Evolutionary conservation across 257 asterid species (phyloP).

Genomic region (Verbascum thapsus): DNA sequence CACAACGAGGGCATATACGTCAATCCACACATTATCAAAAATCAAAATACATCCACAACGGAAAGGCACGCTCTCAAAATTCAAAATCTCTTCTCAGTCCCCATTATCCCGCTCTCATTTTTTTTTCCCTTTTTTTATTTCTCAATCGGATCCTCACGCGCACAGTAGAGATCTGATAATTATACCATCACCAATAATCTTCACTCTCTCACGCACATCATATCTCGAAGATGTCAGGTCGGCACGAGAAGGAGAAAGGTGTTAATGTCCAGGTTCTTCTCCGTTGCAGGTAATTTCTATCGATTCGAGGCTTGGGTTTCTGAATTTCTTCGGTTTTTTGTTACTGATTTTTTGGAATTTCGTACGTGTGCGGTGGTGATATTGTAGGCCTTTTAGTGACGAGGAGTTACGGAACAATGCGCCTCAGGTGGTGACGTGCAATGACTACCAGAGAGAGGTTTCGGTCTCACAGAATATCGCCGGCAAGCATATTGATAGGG

Average conservation of each 20-base stretch:
- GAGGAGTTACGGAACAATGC: constrained; percentile 87
- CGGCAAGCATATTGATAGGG: constrained; percentile 84
- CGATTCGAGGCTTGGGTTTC: constrained; percentile 17
- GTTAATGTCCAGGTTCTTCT: constrained; percentile 96
- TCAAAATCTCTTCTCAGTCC: constrained; percentile 29
- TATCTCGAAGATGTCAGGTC: constrained; percentile 54
- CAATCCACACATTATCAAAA: too few relatives aligned
- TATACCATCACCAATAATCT: constrained; percentile 29
- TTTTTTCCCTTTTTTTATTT: constrained; percentile 12
- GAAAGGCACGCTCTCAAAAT: constrained; percentile 34
- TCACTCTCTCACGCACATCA: constrained; percentile 28
- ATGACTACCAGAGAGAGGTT: constrained; percentile 82
- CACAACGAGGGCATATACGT: constrained; percentile 3
- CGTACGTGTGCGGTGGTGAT: neutral
- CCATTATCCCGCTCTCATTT: constrained; percentile 31
- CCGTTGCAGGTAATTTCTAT: constrained; percentile 73
- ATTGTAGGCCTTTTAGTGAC: constrained; percentile 80
- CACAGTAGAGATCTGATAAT: neutral
- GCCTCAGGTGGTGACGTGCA: constrained; percentile 86
- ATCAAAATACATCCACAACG: neutral
- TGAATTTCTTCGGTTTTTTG: neutral
- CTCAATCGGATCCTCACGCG: constrained; percentile 32
- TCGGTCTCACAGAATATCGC: constrained; percentile 82
- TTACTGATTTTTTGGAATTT: neutral
- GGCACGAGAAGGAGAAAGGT: constrained; percentile 80